phyloP scores from a whole-genome alignment of 176 grass and related monocot genomes.

The Eragrostis curvula region DNA sequence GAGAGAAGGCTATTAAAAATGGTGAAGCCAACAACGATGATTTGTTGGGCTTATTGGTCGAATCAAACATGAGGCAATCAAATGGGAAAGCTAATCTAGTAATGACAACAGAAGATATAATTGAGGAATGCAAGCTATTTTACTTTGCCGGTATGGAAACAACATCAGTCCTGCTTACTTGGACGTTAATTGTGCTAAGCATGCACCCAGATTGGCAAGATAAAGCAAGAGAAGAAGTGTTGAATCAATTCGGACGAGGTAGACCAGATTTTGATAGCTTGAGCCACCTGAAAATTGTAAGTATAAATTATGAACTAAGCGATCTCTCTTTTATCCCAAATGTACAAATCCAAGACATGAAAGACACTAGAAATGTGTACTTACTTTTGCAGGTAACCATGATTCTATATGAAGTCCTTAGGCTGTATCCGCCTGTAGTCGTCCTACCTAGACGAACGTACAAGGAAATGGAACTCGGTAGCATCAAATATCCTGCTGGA shows the following conservation, averaged over 20 bases:
- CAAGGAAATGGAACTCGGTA: slow-evolving; percentile 60
- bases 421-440: slow-evolving; percentile 55
- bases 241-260: slow-evolving; percentile 57
- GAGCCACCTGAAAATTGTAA: slow-evolving; percentile 68
- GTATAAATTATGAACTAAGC: too few species aligned
- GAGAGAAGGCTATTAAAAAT: slow-evolving; percentile 40
- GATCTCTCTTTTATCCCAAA: too few species aligned
- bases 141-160: slow-evolving; percentile 92
- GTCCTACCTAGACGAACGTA: slow-evolving; percentile 41
- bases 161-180: slow-evolving; percentile 75
- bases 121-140: slow-evolving; percentile 89
- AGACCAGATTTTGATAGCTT: slow-evolving; percentile 64
- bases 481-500: slow-evolving; percentile 55
- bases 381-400: slow-evolving; percentile 53
- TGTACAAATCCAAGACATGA: too few species aligned
- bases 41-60: slow-evolving; percentile 65
- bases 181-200: slow-evolving; percentile 71
- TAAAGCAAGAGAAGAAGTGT: slow-evolving; percentile 69
- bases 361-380: too few species aligned
- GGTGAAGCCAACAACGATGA: slow-evolving; percentile 50
- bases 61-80: slow-evolving; percentile 60
- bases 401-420: slow-evolving; percentile 74
- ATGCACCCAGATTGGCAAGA: slow-evolving; percentile 87
- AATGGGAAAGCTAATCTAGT: slow-evolving; percentile 47
- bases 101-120: slow-evolving; percentile 67